These are phyloP conservation scores for Talaromyces sp. DNA, from an alignment of 2,329 filamentous ascomycete genomes.

Conservation along the genomic window DNA sequence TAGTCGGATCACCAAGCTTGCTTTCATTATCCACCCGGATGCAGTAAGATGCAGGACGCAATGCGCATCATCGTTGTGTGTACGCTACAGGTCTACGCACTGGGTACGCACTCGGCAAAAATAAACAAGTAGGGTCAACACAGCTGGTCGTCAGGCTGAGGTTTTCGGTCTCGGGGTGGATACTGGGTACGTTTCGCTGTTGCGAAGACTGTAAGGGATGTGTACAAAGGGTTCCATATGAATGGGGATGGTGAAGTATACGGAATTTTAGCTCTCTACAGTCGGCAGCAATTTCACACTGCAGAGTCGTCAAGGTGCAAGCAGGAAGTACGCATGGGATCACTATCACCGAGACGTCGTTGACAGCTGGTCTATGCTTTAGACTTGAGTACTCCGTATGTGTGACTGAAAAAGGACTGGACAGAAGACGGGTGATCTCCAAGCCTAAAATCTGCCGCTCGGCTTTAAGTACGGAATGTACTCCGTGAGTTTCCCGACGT, in stretches of 20 bases:
- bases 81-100: background rate
- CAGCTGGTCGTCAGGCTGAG: background rate
- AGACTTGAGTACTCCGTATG: background rate
- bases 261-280: background rate
- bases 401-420: background rate
- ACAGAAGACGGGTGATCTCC: conserved; percentile 12
- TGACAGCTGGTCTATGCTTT: conserved; percentile 11
- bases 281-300: background rate
- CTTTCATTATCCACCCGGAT: background rate
- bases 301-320: background rate
- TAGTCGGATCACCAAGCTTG: background rate
- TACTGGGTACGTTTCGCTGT: background rate
- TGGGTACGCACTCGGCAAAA: background rate
- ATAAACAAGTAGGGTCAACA: background rate
- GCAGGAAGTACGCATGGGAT: background rate
- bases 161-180: background rate
- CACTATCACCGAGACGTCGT: background rate
- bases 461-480: background rate
- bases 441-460: conserved; percentile 7
- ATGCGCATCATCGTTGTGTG: background rate
- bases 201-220: background rate
- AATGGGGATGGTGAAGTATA: background rate
- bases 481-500: background rate
- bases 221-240: background rate
- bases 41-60: background rate